Percentiles rank a stretch among this genome's conserved stretches.
These are phyloP conservation scores for Ploettnerulaceae sp. DNA, from an alignment of 2,329 filamentous ascomycete species.

Conservation along the genomic window DNA sequence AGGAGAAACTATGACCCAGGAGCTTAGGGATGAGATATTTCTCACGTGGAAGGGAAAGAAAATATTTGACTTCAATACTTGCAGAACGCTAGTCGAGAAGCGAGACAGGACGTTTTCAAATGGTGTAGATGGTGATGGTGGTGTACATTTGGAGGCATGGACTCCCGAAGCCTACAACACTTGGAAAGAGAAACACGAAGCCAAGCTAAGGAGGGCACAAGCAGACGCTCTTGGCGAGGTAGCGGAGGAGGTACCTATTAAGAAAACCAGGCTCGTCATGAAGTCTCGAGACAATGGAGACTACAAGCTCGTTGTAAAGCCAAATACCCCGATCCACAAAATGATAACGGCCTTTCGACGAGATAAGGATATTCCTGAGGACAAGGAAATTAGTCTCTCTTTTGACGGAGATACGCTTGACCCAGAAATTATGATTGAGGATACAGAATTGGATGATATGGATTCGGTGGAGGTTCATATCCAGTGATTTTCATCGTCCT, in stretches of 20 bases:
- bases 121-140: conserved; percentile 46
- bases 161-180: conserved; percentile 57
- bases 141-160: conserved; percentile 74
- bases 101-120: conserved; percentile 29
- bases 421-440: conserved; percentile 52
- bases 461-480: conserved; percentile 66
- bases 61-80: conserved; percentile 72
- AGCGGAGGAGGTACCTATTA: conserved; percentile 26
- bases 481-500: conserved; percentile 15
- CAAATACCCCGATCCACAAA: conserved; percentile 54
- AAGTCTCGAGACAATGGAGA: conserved; percentile 48
- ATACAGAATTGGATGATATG: conserved; percentile 69
- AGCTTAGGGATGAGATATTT: conserved; percentile 54
- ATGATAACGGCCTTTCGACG: conserved; percentile 59
- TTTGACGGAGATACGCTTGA: conserved; percentile 74
- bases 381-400: conserved; percentile 54
- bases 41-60: conserved; percentile 73
- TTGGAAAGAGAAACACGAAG: conserved; percentile 17
- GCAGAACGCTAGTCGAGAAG: conserved; percentile 42
- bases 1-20: conserved; percentile 33
- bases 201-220: conserved; percentile 8
- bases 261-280: conserved; percentile 47
- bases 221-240: conserved; percentile 25
- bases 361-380: conserved; percentile 45
- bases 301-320: conserved; percentile 47